Evolutionary conservation across 495 filamentous ascomycete genomes (phyloP).

Genomic region (Penicillium egyptiacum): DNA sequence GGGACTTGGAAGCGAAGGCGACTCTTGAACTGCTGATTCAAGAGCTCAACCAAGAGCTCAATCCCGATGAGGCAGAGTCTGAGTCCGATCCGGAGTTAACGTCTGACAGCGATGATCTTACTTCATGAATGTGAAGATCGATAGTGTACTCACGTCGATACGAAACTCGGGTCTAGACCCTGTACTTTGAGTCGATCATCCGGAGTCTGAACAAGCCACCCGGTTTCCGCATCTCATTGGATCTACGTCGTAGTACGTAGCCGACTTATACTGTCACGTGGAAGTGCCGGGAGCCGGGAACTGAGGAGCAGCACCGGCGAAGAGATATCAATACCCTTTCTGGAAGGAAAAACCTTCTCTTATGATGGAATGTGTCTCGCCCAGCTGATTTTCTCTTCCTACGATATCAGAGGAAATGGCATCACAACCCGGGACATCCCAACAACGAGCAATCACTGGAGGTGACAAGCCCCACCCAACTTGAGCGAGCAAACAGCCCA

Average conservation of each 20-base stretch:
- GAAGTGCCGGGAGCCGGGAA: background rate
- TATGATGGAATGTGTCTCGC: background rate
- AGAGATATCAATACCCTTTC: background rate
- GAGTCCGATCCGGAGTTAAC: background rate
- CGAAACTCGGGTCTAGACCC: background rate
- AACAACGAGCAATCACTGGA: background rate
- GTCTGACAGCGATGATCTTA: background rate
- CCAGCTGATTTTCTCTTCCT: background rate
- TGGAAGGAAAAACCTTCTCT: background rate
- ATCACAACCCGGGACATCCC: background rate
- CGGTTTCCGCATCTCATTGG: background rate
- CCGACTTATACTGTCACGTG: slow-evolving; percentile 3
- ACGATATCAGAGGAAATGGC: background rate
- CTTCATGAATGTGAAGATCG: background rate
- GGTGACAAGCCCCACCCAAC: background rate
- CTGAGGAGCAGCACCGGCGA: background rate
- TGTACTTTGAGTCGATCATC: background rate
- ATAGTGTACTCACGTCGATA: background rate
- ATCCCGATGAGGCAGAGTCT: background rate
- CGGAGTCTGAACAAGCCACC: background rate
- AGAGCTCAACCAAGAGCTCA: slow-evolving; percentile 9
- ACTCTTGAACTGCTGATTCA: slow-evolving; percentile 29
- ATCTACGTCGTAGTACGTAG: background rate
- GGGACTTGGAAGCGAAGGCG: slow-evolving; percentile 36
- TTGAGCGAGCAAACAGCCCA: background rate